These are phyloP conservation scores for Exophiala alcalophila DNA, from an alignment of 2,329 filamentous ascomycete genomes.

Conservation along the genomic window DNA sequence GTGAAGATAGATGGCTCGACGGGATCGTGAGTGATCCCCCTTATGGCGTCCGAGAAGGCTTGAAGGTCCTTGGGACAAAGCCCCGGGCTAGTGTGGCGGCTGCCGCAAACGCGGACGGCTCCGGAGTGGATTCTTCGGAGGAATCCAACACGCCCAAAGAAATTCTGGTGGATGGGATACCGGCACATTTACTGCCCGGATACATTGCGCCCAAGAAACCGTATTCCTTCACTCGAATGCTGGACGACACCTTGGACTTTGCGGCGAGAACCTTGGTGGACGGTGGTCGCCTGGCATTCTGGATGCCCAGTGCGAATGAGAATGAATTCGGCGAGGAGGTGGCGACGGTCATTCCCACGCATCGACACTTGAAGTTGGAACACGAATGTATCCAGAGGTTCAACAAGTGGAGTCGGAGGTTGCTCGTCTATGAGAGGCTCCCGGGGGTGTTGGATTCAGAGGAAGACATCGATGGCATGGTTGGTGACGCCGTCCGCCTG, in stretches of 20 bases:
- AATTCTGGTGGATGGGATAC: conserved; percentile 63
- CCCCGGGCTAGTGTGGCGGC: conserved; percentile 51
- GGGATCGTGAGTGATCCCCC: conserved; percentile 94
- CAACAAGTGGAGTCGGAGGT: conserved; percentile 85
- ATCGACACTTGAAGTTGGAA: conserved; percentile 71
- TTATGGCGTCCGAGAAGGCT: conserved; percentile 88
- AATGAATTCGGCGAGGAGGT: conserved; percentile 72
- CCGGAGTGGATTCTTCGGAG: background rate
- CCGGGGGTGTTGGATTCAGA: conserved; percentile 46
- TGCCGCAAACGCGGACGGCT: conserved; percentile 1
- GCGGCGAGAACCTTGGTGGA: conserved; percentile 73
- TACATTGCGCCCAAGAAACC: conserved; percentile 87
- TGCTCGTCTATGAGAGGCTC: conserved; percentile 80
- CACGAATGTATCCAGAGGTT: conserved; percentile 81
- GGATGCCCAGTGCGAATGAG: conserved; percentile 91
- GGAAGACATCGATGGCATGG: background rate
- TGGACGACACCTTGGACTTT: conserved; percentile 85
- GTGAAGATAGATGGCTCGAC: conserved; percentile 61
- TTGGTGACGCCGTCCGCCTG: too few species aligned
- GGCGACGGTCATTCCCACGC: conserved; percentile 39
- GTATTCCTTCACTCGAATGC: conserved; percentile 86
- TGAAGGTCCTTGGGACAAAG: conserved; percentile 74
- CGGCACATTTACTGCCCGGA: conserved; percentile 65
- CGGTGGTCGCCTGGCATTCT: conserved; percentile 79
- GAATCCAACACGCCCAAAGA: conserved; percentile 2